Evolutionary conservation across 1,284 basidiomycete species (phyloP).

Genomic region (Ustilago hordei): DNA sequence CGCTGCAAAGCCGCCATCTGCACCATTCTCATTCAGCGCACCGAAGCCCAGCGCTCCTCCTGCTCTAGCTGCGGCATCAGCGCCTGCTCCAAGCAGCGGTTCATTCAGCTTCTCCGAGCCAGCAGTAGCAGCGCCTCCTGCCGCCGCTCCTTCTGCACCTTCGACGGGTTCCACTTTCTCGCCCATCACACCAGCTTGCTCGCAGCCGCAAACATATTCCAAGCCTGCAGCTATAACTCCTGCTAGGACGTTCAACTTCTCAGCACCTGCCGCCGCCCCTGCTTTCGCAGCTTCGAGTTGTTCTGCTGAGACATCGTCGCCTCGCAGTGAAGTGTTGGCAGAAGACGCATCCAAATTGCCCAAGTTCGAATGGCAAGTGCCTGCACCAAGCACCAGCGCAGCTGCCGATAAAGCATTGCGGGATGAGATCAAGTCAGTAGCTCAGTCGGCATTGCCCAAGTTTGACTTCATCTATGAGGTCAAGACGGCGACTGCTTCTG

Average conservation of each 20-base stretch:
- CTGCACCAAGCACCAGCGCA: conserved; percentile 2
- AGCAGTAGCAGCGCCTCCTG: conserved; percentile 15
- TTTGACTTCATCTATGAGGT: conserved; percentile 45
- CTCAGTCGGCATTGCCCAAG: conserved; percentile 35
- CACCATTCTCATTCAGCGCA: conserved; percentile 38
- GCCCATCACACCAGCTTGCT: conserved; percentile 11
- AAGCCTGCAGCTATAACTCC: conserved; percentile 14
- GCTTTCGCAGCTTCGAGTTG: background rate
- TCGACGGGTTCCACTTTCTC: conserved; percentile 33
- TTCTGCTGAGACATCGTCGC: background rate
- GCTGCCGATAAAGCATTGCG: conserved; percentile 23
- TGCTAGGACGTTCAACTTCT: conserved; percentile 32
- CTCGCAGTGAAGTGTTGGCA: conserved; percentile 23
- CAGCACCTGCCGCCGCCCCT: conserved; percentile 5
- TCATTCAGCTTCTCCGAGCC: conserved; percentile 30
- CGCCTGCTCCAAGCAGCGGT: conserved; percentile 8
- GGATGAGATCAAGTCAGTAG: conserved; percentile 42
- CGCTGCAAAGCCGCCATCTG: conserved; percentile 22
- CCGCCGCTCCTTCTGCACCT: conserved; percentile 1
- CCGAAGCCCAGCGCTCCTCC: conserved; percentile 18
- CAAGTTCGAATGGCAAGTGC: conserved; percentile 30
- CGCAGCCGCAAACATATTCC: conserved; percentile 2
- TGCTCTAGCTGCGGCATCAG: conserved; percentile 3
- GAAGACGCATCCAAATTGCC: conserved; percentile 35
- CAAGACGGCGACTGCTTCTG: conserved; percentile 8